Evolutionary conservation across 306 rosid species (phyloP), one percentile per base, ranked within the genome.

Genomic region (Oemleria cerasiformis): DNA sequence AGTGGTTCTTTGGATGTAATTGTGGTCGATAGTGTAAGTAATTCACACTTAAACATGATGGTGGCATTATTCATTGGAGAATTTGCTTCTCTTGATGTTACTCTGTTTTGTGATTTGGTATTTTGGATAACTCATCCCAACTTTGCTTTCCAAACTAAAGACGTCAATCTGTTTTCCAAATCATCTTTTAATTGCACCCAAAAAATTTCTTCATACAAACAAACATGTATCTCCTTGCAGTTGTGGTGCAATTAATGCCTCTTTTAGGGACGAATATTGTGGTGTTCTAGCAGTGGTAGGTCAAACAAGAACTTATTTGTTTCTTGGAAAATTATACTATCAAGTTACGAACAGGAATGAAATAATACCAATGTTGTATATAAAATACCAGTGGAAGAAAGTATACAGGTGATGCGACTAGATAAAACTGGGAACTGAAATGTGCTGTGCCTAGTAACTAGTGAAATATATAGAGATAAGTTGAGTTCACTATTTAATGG

Each of bases 21-120:
- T 80, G 98, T 93, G 78, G 84, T 93, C 79, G 94, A 93, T 79
- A 93, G 97, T 74, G 98, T 93, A 78, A 88, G 98, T 81, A 44
- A 54, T 17, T 30, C 7, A 47, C 15, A 63, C 63, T 15, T 12
- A 25, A 54, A 51, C 36, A 9, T 71, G 40, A 65, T 63, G 48
- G 49, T 42, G 57, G 20, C 68, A 53, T 75, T 72, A 71, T 60
- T 9, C 15, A 19, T 65, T 19, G 11, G 50, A 40, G 43, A 67
- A 23, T n/a, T 55, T 55, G 38, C 36, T 55, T 20, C 38, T 55
- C 21, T 21, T 20, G 60, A 55, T 55, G 34, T 23, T 10, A 21
- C 60, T 10, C 16, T 9, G 20, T 55, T 34, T 55, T 55, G 8
- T 20, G 60, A 55, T 55, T 55, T 34, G 60, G 11, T 55, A 55